phyloP scores from a whole-genome alignment of 2,329 filamentous ascomycete genomes.

The Simplicillium sp. region DNA sequence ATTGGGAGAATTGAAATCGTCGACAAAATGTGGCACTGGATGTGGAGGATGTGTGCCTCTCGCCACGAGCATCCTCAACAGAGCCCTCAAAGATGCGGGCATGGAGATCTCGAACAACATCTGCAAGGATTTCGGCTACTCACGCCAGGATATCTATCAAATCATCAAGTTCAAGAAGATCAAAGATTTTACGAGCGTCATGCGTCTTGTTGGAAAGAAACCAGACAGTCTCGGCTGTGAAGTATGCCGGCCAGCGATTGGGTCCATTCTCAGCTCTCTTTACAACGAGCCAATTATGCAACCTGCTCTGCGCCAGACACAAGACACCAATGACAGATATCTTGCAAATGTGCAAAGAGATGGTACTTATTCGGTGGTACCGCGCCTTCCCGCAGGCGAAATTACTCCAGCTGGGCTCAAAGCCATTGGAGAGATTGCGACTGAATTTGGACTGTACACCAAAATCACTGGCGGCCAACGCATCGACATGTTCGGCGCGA shows the following conservation, averaged over 20 bases:
- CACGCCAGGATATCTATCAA: constrained; percentile 81
- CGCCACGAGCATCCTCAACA: constrained; percentile 83
- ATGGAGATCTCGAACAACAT: constrained; percentile 81
- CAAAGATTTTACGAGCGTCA: constrained; percentile 63
- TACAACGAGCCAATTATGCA: constrained; percentile 81
- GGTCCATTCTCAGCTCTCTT: constrained; percentile 68
- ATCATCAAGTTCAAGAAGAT: constrained; percentile 76
- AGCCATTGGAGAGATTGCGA: constrained; percentile 72
- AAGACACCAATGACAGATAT: constrained; percentile 86
- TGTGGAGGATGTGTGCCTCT: constrained; percentile 87
- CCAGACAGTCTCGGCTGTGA: constrained; percentile 71
- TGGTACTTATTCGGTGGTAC: constrained; percentile 82
- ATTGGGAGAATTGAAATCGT: constrained; percentile 74
- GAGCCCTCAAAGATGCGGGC: constrained; percentile 75
- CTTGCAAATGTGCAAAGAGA: constrained; percentile 86
- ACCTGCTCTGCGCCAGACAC: constrained; percentile 59
- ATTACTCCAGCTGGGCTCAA: constrained; percentile 83
- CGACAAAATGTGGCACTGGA: constrained; percentile 85
- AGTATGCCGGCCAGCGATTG: constrained; percentile 75
- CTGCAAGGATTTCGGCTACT: constrained; percentile 76
- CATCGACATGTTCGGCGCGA: constrained; percentile 87
- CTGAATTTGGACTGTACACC: constrained; percentile 75
- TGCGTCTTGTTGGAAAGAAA: constrained; percentile 68
- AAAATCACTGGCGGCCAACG: constrained; percentile 90
- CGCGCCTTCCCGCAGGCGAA: constrained; percentile 73